A percentile compares a stretch with the other conserved stretches of the same genome.
Conservation (phyloP, 345 rosid genomes). For the Brassica nigra region DNA sequence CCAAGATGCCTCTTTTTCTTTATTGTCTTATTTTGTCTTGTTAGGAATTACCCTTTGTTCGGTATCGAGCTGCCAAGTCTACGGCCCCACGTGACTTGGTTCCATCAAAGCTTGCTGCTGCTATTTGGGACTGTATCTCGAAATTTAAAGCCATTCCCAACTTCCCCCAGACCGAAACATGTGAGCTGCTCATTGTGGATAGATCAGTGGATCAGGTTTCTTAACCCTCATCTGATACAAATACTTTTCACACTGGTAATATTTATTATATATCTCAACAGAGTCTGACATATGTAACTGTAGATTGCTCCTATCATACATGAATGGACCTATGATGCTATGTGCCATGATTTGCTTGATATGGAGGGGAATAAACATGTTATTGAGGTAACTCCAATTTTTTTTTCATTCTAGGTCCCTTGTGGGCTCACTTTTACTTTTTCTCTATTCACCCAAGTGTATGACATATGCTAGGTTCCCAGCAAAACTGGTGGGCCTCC, state of each 20-base stretch:
- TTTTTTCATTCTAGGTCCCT: not conserved
- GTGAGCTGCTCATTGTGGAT: constrained; percentile 85
- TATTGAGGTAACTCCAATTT: constrained; percentile 54
- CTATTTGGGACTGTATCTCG: constrained; percentile 55
- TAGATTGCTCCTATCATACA: constrained; percentile 96
- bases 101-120: constrained; percentile 76
- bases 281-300: constrained; percentile 28
- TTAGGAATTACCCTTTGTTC: constrained; percentile 84
- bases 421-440: not conserved
- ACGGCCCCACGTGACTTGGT: constrained; percentile 53
- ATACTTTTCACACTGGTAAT: not conserved
- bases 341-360: constrained; percentile 93
- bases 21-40: not conserved
- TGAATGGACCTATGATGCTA: constrained; percentile 98
- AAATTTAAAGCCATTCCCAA: constrained; percentile 82
- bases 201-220: constrained; percentile 91
- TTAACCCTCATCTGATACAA: constrained; percentile 23
- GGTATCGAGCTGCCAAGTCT: constrained; percentile 68
- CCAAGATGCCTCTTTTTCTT: not conserved
- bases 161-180: constrained; percentile 82
- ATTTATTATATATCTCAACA: not conserved
- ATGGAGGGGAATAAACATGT: constrained; percentile 87
- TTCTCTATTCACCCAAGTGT: not conserved
- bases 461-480: constrained; percentile 55
- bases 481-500: constrained; percentile 71